These are phyloP conservation scores for Yarrowia hollandica DNA, from an alignment of 805 yeast species.

Conservation along the genomic window DNA sequence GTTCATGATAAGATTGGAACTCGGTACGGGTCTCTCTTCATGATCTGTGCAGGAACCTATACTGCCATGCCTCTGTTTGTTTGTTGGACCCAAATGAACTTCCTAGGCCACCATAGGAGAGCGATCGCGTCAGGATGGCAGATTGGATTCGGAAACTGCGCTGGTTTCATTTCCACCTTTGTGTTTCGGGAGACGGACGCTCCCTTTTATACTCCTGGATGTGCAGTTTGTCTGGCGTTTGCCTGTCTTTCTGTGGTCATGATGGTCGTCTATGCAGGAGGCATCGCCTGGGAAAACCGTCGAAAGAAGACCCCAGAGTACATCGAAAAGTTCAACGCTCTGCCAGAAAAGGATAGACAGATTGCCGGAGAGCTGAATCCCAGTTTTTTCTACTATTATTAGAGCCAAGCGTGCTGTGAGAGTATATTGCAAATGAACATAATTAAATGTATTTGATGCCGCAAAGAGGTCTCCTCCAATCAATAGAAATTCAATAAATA, in stretches of 20 bases:
- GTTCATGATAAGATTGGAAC: slow-evolving; percentile 45
- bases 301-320: slow-evolving; percentile 33
- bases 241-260: slow-evolving; percentile 40
- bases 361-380: slow-evolving; percentile 42
- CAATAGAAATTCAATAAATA: too few relatives aligned
- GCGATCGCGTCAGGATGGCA: slow-evolving; percentile 60
- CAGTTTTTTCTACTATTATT: slow-evolving; percentile 3
- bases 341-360: slow-evolving; percentile 31
- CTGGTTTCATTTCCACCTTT: slow-evolving; percentile 66
- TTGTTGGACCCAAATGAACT: slow-evolving; percentile 65
- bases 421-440: too few relatives aligned
- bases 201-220: slow-evolving; percentile 60
- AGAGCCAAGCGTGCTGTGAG: too few relatives aligned
- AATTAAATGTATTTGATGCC: too few relatives aligned
- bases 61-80: slow-evolving; percentile 65
- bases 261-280: slow-evolving; percentile 41
- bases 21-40: slow-evolving; percentile 65
- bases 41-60: slow-evolving; percentile 59
- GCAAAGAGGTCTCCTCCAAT: too few relatives aligned
- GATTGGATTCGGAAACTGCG: slow-evolving; percentile 72
- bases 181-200: slow-evolving; percentile 56
- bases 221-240: slow-evolving; percentile 53
- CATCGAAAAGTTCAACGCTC: slow-evolving; percentile 13
- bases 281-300: slow-evolving; percentile 39
- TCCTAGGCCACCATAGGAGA: slow-evolving; percentile 62